These are phyloP conservation scores for Poa annua DNA, from an alignment of 176 grass and related monocot species.

Conservation along the genomic window DNA sequence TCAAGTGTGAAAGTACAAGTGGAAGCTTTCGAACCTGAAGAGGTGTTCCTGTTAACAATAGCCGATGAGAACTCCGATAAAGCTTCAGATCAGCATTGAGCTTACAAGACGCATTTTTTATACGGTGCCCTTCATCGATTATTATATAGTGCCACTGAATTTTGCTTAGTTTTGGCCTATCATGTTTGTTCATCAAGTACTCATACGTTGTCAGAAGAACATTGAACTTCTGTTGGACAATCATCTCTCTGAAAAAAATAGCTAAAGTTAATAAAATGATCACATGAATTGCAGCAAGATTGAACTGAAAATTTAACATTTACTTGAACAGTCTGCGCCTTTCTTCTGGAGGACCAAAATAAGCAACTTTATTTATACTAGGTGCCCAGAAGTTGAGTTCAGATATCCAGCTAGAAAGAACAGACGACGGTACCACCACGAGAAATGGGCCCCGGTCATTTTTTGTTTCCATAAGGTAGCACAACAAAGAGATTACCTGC, in stretches of 20 bases:
- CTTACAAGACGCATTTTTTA: constrained; percentile 99
- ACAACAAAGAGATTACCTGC: constrained; percentile 93
- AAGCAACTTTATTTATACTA: constrained; percentile 97
- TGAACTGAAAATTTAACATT: constrained; percentile 38
- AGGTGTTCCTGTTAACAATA: constrained; percentile 94
- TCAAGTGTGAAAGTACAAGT: constrained; percentile 28
- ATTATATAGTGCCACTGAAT: constrained; percentile 99
- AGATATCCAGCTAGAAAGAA: constrained; percentile 89
- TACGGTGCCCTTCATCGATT: constrained; percentile 99
- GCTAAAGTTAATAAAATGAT: constrained; percentile 47
- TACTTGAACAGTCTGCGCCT: constrained; percentile 96
- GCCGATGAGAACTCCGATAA: constrained; percentile 91
- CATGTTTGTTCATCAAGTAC: constrained; percentile 99
- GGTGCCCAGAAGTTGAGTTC: constrained; percentile 98
- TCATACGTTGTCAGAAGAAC: constrained; percentile 98
- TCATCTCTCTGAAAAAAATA: constrained; percentile 85
- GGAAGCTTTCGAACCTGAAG: constrained; percentile 72
- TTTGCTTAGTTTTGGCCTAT: constrained; percentile 98
- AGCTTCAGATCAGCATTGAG: constrained; percentile 97
- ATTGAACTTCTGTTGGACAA: constrained; percentile 98
- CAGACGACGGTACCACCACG: constrained; percentile 95
- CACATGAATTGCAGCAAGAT: constrained; percentile 10
- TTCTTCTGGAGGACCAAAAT: constrained; percentile 97
- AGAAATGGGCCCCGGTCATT: constrained; percentile 98
- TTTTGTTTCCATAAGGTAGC: constrained; percentile 99